phyloP scores from a whole-genome alignment of 2,329 filamentous ascomycete genomes.

The Fusarium guadeloupense region DNA sequence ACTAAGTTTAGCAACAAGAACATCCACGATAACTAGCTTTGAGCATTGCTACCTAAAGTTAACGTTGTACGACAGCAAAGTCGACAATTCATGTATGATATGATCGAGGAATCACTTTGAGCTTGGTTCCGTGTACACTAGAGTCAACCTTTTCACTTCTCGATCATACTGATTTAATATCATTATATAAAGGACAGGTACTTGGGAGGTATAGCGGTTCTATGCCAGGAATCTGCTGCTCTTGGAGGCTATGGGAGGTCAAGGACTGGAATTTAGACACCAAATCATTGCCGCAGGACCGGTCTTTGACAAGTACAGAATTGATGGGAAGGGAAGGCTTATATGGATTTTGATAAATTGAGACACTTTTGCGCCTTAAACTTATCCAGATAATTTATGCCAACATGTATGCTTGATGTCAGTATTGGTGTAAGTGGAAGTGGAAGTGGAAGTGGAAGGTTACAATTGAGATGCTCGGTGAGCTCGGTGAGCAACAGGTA shows the following conservation, averaged over 20 bases:
- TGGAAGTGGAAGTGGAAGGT: neutral
- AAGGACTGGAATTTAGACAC: neutral
- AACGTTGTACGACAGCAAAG: neutral
- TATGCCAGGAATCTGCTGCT: neutral
- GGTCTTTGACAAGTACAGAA: neutral
- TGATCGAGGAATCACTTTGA: neutral
- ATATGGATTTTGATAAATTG: constrained; percentile 5
- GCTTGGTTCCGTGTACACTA: constrained; percentile 18
- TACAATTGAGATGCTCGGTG: constrained; percentile 10
- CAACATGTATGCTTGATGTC: neutral
- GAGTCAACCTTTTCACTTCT: constrained; percentile 1
- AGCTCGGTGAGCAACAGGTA: constrained; percentile 10
- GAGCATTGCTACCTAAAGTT: neutral
- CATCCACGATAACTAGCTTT: constrained; percentile 47
- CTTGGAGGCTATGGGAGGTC: neutral
- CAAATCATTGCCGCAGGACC: neutral
- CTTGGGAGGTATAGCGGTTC: neutral
- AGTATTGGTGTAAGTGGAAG: no score
- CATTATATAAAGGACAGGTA: neutral
- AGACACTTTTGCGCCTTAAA: neutral
- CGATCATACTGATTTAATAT: constrained; percentile 22
- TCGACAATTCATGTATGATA: neutral
- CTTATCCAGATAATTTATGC: neutral
- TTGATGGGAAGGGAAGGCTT: neutral
- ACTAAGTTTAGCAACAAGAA: constrained; percentile 58